These are phyloP conservation scores for Cylindrodendrum hubeiense DNA, from an alignment of 2,329 filamentous ascomycete genomes.

Conservation along the genomic window DNA sequence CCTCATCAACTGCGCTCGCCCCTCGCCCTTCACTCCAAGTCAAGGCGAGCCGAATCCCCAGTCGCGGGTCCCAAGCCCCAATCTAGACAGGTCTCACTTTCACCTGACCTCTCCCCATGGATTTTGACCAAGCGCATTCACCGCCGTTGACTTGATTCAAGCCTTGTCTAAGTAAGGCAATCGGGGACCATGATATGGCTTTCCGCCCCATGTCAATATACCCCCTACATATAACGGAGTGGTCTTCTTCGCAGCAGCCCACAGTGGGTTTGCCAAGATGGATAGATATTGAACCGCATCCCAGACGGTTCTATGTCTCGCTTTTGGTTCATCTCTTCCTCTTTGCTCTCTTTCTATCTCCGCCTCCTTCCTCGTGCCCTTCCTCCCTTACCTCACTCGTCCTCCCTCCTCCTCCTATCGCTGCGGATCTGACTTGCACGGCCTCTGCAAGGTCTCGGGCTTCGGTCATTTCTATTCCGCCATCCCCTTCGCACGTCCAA, in stretches of 20 bases:
- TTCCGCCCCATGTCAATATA: not conserved
- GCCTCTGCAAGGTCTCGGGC: not conserved
- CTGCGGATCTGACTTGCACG: not conserved
- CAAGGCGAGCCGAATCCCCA: slow-evolving; percentile 3
- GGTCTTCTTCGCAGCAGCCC: not conserved
- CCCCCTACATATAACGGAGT: not conserved
- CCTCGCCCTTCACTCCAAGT: not conserved
- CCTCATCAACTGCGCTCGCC: slow-evolving; percentile 8
- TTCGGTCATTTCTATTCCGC: not conserved
- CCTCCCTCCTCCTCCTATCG: not conserved
- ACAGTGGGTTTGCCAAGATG: not conserved
- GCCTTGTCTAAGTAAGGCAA: not conserved
- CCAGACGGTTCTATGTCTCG: not conserved
- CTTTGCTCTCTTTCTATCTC: not conserved
- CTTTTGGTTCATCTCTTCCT: not conserved
- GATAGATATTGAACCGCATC: slow-evolving; percentile 3
- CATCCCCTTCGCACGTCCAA: not conserved
- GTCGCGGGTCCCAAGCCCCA: slow-evolving; percentile 2
- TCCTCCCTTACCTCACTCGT: not conserved
- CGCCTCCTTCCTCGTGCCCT: not conserved
- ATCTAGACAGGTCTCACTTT: slow-evolving; percentile 3
- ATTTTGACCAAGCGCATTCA: slow-evolving; percentile 3
- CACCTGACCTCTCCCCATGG: slow-evolving; percentile 1
- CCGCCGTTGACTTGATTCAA: slow-evolving; percentile 9
- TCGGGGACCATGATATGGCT: not conserved